These are phyloP conservation scores for Hypomontagnella submonticulosa DNA, from an alignment of 495 filamentous ascomycete genomes.

Conservation along the genomic window DNA sequence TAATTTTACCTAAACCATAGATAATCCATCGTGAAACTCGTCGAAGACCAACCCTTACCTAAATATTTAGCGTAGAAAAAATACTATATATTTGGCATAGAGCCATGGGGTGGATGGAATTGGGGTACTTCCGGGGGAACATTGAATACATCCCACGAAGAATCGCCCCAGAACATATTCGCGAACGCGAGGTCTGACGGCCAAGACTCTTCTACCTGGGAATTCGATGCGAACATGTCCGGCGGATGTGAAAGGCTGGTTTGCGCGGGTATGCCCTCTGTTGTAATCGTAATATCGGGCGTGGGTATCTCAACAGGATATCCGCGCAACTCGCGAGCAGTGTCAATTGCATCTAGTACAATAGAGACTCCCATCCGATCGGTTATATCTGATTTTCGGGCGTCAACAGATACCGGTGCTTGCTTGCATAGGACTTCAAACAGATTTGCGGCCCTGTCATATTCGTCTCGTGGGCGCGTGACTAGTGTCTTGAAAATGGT, in stretches of 20 bases:
- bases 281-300: conserved; percentile 14
- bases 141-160: conserved; percentile 37
- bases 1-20: no score
- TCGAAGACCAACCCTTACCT: no score
- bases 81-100: conserved; percentile 1
- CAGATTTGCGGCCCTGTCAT: conserved; percentile 27
- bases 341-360: conserved; percentile 34
- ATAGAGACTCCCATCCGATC: conserved; percentile 42
- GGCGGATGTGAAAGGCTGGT: neutral
- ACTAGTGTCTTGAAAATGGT: conserved; percentile 37
- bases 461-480: conserved; percentile 35
- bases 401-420: conserved; percentile 24
- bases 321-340: conserved; percentile 33
- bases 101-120: conserved; percentile 24
- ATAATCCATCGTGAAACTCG: no score
- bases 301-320: conserved; percentile 15
- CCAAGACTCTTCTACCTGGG: conserved; percentile 34
- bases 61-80: neutral
- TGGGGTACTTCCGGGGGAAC: conserved; percentile 15
- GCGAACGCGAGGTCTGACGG: conserved; percentile 38
- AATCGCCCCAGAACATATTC: conserved; percentile 41
- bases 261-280: conserved; percentile 6
- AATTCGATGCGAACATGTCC: conserved; percentile 12
- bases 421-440: conserved; percentile 45
- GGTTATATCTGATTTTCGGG: neutral